Evolutionary conservation across 768 basidiomycete species (phyloP).

Genomic region (Cyclocybe cylindracea): DNA sequence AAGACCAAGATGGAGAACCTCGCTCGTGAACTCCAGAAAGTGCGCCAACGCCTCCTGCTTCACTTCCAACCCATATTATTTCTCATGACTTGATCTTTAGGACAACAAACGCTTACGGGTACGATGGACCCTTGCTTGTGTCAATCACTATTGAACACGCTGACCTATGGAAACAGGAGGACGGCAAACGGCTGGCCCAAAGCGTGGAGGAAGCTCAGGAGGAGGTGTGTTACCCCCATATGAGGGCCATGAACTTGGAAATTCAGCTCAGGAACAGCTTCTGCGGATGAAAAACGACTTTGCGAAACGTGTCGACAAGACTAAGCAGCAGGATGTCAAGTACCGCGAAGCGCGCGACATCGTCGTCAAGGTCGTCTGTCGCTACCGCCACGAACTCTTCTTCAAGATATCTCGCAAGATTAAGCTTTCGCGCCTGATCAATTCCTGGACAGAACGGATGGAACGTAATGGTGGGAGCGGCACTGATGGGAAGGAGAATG

Average conservation of each 20-base stretch:
- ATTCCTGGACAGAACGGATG: constrained; percentile 90
- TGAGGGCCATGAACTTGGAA: no score
- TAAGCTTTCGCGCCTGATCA: constrained; percentile 79
- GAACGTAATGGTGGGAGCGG: constrained; percentile 57
- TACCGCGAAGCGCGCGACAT: constrained; percentile 89
- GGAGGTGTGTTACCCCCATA: constrained; percentile 51
- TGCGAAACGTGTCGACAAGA: constrained; percentile 77
- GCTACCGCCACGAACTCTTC: constrained; percentile 87
- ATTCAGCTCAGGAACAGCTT: constrained; percentile 43
- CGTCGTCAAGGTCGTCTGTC: constrained; percentile 85
- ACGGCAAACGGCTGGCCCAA: constrained; percentile 76
- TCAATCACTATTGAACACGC: constrained; percentile 7
- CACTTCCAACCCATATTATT: constrained; percentile 7
- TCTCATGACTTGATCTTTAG: constrained; percentile 37
- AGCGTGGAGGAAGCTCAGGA: constrained; percentile 87
- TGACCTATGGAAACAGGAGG: constrained; percentile 56
- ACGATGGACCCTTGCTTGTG: constrained; percentile 22
- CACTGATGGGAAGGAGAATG: constrained; percentile 41
- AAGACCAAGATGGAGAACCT: constrained; percentile 91
- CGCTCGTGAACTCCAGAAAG: constrained; percentile 88
- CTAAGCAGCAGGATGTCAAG: constrained; percentile 76
- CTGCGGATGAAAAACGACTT: constrained; percentile 82
- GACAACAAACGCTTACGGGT: constrained; percentile 90
- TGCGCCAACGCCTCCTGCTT: constrained; percentile 30
- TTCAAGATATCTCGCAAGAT: constrained; percentile 94